Evolutionary conservation across 257 asterid genomes (phyloP).

Genomic region (Thymus mandschuricus): DNA sequence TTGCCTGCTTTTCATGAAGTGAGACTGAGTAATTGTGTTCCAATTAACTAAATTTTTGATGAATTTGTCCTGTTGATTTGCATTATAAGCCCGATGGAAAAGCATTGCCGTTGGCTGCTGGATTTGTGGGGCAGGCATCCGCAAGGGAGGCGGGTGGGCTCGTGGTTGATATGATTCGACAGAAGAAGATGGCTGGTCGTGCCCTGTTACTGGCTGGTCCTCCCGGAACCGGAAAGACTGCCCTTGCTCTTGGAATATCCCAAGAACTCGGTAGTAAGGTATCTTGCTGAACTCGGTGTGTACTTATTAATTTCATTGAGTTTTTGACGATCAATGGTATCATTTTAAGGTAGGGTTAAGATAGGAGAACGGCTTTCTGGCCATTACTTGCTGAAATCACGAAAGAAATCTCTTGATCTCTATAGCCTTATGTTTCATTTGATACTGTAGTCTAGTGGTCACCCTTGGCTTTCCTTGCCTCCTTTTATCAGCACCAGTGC

Average conservation of each 20-base stretch:
- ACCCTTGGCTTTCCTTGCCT: not conserved
- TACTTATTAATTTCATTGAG: not conserved
- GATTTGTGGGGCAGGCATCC: constrained; percentile 90
- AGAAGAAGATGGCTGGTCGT: constrained; percentile 96
- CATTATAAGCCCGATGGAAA: constrained; percentile 69
- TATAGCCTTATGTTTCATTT: not conserved
- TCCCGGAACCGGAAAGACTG: constrained; percentile 98
- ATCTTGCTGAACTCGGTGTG: constrained; percentile 2
- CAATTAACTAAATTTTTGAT: constrained; percentile 4
- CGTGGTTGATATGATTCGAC: constrained; percentile 95
- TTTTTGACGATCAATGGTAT: not conserved
- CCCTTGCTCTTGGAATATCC: constrained; percentile 90
- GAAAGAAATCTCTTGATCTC: not conserved
- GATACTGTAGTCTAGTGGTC: not conserved
- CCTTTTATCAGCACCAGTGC: too few relatives aligned
- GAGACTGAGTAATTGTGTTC: constrained; percentile 5
- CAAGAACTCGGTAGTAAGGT: constrained; percentile 99
- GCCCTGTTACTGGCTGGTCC: constrained; percentile 94
- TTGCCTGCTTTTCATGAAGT: not conserved
- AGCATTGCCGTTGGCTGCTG: constrained; percentile 88
- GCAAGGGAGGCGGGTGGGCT: constrained; percentile 96
- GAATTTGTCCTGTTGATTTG: constrained; percentile 16
- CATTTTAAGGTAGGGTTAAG: not conserved
- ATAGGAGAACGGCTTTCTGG: not conserved
- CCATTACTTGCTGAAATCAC: not conserved